Evolutionary conservation across 2,329 filamentous ascomycete genomes (phyloP), one percentile per base, ranked within the genome.

Genomic region (Incumbomyces delicatus): DNA sequence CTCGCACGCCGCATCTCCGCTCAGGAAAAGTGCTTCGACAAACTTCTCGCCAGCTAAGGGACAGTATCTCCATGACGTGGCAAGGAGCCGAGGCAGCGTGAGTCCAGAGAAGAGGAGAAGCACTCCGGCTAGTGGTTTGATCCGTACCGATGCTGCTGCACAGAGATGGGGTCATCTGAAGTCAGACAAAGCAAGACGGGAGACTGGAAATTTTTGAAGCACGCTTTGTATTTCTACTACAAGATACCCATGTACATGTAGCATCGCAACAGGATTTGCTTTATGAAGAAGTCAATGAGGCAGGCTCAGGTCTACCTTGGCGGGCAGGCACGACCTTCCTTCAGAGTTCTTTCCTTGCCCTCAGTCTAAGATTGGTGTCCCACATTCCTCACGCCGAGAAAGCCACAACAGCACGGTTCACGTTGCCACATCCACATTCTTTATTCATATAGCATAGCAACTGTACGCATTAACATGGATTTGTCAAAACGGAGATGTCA

Each of bases 1-100:
- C 63, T 83, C 76, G 5, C 87, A 94, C 62, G 80, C 81, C 5
- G 84, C 82, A 34, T 94, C 87, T 10, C 90, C 90, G 0, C 65
- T 96, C 11, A 83, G 87, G 58, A 95, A 94, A 62, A 75, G 85
- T 1, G 79, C 71, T 57, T 86, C 69, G 65, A 78, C 65, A 64
- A 85, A 72, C 43, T 62, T 70, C 41, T 13, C 41, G 16, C 37
- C 42, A 17, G 60, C 59, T 14, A 60, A 61, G 47, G 53, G 60
- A 47, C 69, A 71, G 55, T 65, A 58, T 55, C 63, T 60, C 42
- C 60, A 55, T 12, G 65, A 60, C 1, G 16, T 38, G 18, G 63
- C 65, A 37, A 59, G 63, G 39, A 60, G 61, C 17, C 61, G 64
- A 49, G 61, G 60, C 31, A 63, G 68, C 43, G 57, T 58, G 33